Evolutionary conservation across 305 asterid species (phyloP), one percentile per base, ranked within the genome.

Genomic region (Solanum hybrid): DNA sequence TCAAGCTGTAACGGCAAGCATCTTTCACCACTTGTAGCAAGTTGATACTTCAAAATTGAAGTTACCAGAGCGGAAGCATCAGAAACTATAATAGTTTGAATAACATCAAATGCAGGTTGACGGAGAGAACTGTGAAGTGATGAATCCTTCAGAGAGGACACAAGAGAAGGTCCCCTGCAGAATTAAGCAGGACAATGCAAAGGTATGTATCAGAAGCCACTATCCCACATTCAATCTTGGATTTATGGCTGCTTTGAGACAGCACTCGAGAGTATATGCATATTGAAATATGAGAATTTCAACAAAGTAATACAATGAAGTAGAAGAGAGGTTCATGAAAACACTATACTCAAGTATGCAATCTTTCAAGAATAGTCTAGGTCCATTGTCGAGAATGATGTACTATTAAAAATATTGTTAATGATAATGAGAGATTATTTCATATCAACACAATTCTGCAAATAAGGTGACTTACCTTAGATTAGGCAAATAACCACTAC

Each of bases 41-140:
- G 94, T 89, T 93, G 92, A 89, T 93, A 94, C 38, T 92, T 93
- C 93, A 96, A 89, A 92, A 96, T 91, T 57, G 93, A 57, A 89
- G 98, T 93, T 88, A 94, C 91, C 94, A 98, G 91, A 77, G 98
- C 99, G 78, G 97, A 94, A 91, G 99, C 99, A 94, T 98, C 99
- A 86, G 99, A 97, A 39, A 96, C 95, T 89, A 98, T 92, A 91
- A 98, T 92, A 82, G 96, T 94, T 92, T 97, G 96, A 90, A 98
- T 95, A 89, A 96, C 98, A 95, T 98, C 99, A 89, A 96, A 92
- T 83, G 99, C 99, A 91, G 99, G 98, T 91, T 98, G 98, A 81
- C 99, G 95, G 89, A 98, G 97, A 87, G 99, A 94, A 93, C 91
- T 94, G 93, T 97, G 98, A 92, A 97, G 96, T 6, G 97, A 94